A percentile compares a stretch with the other conserved stretches of the same genome.
Conservation (phyloP, 2,329 filamentous ascomycete species). For the Sclerotinia borealis region DNA sequence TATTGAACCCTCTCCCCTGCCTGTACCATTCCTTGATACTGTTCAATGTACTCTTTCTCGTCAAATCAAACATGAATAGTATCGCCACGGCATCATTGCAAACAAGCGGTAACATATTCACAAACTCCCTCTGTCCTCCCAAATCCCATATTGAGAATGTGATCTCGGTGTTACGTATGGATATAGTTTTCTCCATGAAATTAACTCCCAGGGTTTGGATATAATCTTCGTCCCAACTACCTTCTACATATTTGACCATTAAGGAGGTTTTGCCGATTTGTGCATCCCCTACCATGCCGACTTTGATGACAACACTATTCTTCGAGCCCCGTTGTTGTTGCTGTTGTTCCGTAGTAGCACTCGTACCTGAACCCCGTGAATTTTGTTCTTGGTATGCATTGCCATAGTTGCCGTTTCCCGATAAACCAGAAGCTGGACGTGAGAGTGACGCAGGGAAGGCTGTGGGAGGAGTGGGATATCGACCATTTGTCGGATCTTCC, state of each 20-base stretch:
- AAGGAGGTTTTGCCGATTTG: conserved; percentile 98
- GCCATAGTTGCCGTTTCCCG: conserved; percentile 30
- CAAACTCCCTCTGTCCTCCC: conserved; percentile 95
- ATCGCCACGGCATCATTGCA: conserved; percentile 99
- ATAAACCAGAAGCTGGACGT: conserved; percentile 31
- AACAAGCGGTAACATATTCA: conserved; percentile 99
- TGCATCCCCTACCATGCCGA: conserved; percentile 98
- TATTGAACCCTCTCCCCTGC: conserved; percentile 96
- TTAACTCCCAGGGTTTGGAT: conserved; percentile 98
- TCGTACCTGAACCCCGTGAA: conserved; percentile 24
- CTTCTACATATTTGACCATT: conserved; percentile 99
- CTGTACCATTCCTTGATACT: conserved; percentile 99
- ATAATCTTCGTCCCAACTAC: conserved; percentile 99
- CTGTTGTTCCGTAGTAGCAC: conserved; percentile 13
- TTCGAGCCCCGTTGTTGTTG: conserved; percentile 32
- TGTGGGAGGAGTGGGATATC: conserved; percentile 33
- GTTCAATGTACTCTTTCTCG: conserved; percentile 95
- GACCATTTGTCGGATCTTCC: conserved; percentile 24
- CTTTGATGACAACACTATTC: conserved; percentile 91
- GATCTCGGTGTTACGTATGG: conserved; percentile 98
- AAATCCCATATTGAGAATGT: conserved; percentile 99
- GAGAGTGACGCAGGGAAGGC: conserved; percentile 30
- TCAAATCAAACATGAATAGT: conserved; percentile 99
- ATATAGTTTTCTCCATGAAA: conserved; percentile 99
- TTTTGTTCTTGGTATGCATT: conserved; percentile 32